Evolutionary conservation across 345 rosid genomes (phyloP).

Genomic region (Citrus trifoliata): DNA sequence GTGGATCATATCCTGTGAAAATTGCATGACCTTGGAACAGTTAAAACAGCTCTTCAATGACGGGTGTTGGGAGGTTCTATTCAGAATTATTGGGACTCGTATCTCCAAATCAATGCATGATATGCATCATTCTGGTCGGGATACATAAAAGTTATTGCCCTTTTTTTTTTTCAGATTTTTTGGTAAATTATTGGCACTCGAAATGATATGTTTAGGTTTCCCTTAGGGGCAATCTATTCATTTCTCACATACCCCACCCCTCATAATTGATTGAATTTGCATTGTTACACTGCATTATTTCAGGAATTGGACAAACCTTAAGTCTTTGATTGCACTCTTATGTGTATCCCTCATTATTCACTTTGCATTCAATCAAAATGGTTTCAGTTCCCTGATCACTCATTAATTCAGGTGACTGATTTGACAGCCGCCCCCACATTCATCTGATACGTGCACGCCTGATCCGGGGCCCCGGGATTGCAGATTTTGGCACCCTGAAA

Average conservation of each 20-base stretch:
- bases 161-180: background rate
- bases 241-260: constrained; percentile 11
- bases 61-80: background rate
- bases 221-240: background rate
- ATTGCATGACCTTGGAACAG: background rate
- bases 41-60: background rate
- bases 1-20: background rate
- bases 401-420: background rate
- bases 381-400: background rate
- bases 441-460: background rate
- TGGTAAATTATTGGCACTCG: background rate
- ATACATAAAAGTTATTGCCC: background rate
- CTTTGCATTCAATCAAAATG: background rate
- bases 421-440: background rate
- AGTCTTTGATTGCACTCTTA: constrained; percentile 4
- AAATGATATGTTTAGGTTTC: background rate
- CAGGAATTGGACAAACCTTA: background rate
- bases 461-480: background rate
- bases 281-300: background rate
- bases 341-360: background rate
- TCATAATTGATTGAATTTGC: constrained; percentile 9
- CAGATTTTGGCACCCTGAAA: background rate
- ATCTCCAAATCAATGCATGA: background rate
- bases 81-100: background rate
- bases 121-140: background rate